These are phyloP conservation scores for Trichoderma asperellum DNA, from an alignment of 2,329 filamentous ascomycete genomes.

Conservation along the genomic window DNA sequence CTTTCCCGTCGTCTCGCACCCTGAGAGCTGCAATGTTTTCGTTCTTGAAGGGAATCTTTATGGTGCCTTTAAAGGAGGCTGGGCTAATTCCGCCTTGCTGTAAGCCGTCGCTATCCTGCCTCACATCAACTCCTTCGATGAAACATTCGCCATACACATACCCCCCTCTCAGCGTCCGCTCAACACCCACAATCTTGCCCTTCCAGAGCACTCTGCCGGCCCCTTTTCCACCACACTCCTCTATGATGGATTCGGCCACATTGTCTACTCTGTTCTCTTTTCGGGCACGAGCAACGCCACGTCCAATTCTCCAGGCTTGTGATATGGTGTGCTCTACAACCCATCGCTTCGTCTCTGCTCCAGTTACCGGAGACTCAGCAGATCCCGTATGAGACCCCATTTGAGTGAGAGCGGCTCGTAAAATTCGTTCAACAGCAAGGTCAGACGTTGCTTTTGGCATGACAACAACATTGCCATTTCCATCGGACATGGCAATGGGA, in stretches of 20 bases:
- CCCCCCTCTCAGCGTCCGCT: constrained; percentile 59
- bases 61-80: constrained; percentile 46
- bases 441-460: constrained; percentile 55
- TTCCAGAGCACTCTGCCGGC: constrained; percentile 63
- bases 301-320: constrained; percentile 62
- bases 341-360: constrained; percentile 54
- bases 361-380: constrained; percentile 54
- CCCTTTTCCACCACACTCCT: constrained; percentile 58
- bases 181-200: constrained; percentile 66
- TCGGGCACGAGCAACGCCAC: constrained; percentile 58
- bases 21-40: constrained; percentile 68
- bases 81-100: not conserved
- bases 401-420: constrained; percentile 56
- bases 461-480: constrained; percentile 54
- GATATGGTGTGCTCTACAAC: constrained; percentile 57
- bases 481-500: constrained; percentile 54
- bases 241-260: constrained; percentile 62
- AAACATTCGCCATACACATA: constrained; percentile 64
- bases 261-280: constrained; percentile 54
- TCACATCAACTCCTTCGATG: constrained; percentile 54
- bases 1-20: constrained; percentile 38
- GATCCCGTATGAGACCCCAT: constrained; percentile 59
- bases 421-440: constrained; percentile 52
- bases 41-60: constrained; percentile 74
- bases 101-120: constrained; percentile 36